These are phyloP conservation scores for Talaromyces proteolyticus DNA, from an alignment of 495 filamentous ascomycete genomes.

Conservation along the genomic window DNA sequence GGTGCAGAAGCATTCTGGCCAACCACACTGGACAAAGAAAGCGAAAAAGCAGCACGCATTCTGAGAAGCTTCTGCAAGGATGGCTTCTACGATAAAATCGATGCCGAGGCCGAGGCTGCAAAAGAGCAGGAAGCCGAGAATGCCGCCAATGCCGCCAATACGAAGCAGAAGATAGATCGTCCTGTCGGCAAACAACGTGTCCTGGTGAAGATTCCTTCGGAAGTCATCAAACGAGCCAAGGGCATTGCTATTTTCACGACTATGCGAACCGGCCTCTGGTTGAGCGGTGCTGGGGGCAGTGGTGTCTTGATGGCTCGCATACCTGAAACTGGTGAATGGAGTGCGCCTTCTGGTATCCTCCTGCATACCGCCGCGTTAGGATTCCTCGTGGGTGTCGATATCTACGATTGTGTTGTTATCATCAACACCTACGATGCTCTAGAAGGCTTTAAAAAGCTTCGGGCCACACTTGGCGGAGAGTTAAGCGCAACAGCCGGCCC, in stretches of 20 bases:
- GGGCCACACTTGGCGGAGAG: constrained; percentile 73
- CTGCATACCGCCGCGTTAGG: constrained; percentile 80
- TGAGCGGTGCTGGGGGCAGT: constrained; percentile 80
- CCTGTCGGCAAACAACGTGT: constrained; percentile 63
- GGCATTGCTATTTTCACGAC: constrained; percentile 88
- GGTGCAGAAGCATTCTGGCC: constrained; percentile 81
- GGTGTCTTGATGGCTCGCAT: constrained; percentile 75
- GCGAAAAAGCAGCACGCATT: constrained; percentile 78
- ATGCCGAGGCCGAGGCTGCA: constrained; percentile 12
- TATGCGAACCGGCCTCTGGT: constrained; percentile 88
- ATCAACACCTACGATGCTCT: constrained; percentile 80
- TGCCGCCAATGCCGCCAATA: constrained; percentile 20
- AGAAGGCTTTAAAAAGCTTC: constrained; percentile 71
- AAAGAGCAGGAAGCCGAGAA: constrained; percentile 21
- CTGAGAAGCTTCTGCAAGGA: constrained; percentile 74
- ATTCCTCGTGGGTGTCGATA: constrained; percentile 86
- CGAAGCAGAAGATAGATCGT: constrained; percentile 38
- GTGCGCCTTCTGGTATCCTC: constrained; percentile 79
- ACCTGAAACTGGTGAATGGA: constrained; percentile 76
- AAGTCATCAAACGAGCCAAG: constrained; percentile 79
- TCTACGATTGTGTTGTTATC: constrained; percentile 88
- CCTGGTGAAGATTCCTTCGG: constrained; percentile 74
- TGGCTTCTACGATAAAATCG: constrained; percentile 51
- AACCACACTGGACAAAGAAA: constrained; percentile 71
- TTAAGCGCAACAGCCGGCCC: constrained; percentile 74